phyloP scores from a whole-genome alignment of 345 rosid species.

The Camelina hispida region DNA sequence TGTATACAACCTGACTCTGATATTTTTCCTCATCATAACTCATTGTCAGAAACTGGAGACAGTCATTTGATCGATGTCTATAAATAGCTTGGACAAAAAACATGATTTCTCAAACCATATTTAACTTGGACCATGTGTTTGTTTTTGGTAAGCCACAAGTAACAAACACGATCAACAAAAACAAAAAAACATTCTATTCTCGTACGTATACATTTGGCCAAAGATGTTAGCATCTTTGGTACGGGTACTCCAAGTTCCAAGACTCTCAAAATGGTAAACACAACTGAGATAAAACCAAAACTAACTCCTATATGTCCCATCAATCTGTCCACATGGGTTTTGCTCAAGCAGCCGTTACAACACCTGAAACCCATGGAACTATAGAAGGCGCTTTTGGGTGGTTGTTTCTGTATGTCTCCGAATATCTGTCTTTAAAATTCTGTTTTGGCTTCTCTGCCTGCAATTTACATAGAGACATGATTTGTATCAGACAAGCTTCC shows the following conservation, averaged over 20 bases:
- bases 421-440: slow-evolving; percentile 77
- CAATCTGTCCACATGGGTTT: slow-evolving; percentile 22
- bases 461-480: slow-evolving; percentile 36
- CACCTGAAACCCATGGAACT: slow-evolving; percentile 97
- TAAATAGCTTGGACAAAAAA: slow-evolving; percentile 21
- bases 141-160: slow-evolving; percentile 29
- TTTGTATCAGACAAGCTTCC: slow-evolving; percentile 7
- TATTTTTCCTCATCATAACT: neutral
- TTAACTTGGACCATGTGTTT: slow-evolving; percentile 18
- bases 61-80: neutral
- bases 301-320: slow-evolving; percentile 30
- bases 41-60: neutral
- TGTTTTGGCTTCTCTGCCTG: slow-evolving; percentile 83
- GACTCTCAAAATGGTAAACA: slow-evolving; percentile 25
- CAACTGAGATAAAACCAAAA: slow-evolving; percentile 7
- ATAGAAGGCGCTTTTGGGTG: slow-evolving; percentile 83
- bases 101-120: slow-evolving; percentile 17
- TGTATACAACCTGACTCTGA: neutral
- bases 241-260: slow-evolving; percentile 10
- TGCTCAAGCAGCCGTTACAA: slow-evolving; percentile 54
- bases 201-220: slow-evolving; percentile 45
- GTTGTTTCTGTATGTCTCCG: slow-evolving; percentile 72
- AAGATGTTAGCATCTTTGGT: slow-evolving; percentile 39
- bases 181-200: slow-evolving; percentile 23
- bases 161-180: neutral